Evolutionary conservation across 1,139 yeast species (phyloP), one percentile per base, ranked within the genome.

Genomic region (Tardiomyces depauwii): DNA sequence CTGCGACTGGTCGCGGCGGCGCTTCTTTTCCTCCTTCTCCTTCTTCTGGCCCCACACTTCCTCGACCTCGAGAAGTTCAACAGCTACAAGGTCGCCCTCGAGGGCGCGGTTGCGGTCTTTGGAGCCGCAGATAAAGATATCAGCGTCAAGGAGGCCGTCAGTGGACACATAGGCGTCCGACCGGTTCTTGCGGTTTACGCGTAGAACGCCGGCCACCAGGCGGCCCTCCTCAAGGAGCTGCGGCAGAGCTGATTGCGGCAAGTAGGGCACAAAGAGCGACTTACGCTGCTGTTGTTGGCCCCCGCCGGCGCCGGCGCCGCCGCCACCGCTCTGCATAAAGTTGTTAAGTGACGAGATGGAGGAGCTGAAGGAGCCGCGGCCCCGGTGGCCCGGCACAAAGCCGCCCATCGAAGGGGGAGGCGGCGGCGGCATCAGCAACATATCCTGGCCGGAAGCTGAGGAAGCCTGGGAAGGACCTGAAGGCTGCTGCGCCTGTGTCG

Each of bases 101-200:
- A 91, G 71, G 11, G 98, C 97, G 62, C 98, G 80, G 65, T 91
- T 91, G 63, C 98, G 85, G 65, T 91, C 98, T 64, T 91, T 91
- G n/a, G 97, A 89, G 12, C 98, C 98, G 70, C 97, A 93, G 54
- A 91, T 91, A 62, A 88, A 91, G 51, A 91, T 87, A 64, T 91
- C 98, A 0, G 97, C 95, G 65, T 91, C 98, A 53, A 91, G 73
- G 41, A 89, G 74, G 2, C 96, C 96, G 61, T 89, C 96, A 0
- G 97, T 91, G 3, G 96, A 82, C 16, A 91, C 97, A 66, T 93
- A 91, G 1, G 98, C 98, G 65, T 91, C 98, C 0, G 96, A 86
- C 58, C 98, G 77, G 64, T 91, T 91, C 67, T 91, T 91, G 63
- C 88, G 88, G 67, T 91, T 91, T 45, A 91, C 98, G 55, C 98